Evolutionary conservation across 1,284 basidiomycete species (phyloP).

Genomic region (Leccinum pachyderme): DNA sequence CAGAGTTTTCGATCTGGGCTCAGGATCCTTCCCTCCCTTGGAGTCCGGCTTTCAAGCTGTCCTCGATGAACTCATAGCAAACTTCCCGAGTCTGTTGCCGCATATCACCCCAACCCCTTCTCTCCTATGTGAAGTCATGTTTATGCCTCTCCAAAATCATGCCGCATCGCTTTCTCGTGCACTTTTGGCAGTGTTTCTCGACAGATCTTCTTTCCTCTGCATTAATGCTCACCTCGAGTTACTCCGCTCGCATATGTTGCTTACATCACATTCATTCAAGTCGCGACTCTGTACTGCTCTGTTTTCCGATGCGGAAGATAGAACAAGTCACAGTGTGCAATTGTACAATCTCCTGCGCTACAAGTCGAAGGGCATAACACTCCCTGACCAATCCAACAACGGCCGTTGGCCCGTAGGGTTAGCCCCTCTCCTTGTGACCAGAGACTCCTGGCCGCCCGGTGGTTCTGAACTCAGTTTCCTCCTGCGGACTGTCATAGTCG

Average conservation of each 20-base stretch:
- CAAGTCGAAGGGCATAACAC: constrained; percentile 20
- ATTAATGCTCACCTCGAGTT: constrained; percentile 62
- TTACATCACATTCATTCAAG: constrained; percentile 66
- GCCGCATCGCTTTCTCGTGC: constrained; percentile 58
- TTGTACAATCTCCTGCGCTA: constrained; percentile 38
- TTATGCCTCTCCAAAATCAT: constrained; percentile 56
- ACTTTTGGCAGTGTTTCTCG: constrained; percentile 59
- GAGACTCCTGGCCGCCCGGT: constrained; percentile 80
- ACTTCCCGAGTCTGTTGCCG: constrained; percentile 60
- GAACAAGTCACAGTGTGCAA: constrained; percentile 36
- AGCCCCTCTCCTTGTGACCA: constrained; percentile 64
- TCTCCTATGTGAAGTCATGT: constrained; percentile 56
- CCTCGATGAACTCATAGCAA: constrained; percentile 48
- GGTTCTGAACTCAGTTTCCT: constrained; percentile 81
- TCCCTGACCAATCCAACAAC: constrained; percentile 8
- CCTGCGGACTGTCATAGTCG: constrained; percentile 76
- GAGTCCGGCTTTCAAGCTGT: constrained; percentile 28
- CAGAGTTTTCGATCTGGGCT: constrained; percentile 62
- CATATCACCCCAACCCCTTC: constrained; percentile 60
- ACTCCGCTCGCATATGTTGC: constrained; percentile 66
- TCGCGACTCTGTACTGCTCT: constrained; percentile 60
- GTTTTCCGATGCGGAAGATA: constrained; percentile 64
- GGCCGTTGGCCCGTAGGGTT: constrained; percentile 70
- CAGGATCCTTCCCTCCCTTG: constrained; percentile 43
- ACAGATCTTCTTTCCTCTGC: constrained; percentile 51